Evolutionary conservation across 108 stramenopile species (phyloP), one percentile per base, ranked within the genome.

Genomic region (Cyclotella distinguenda): DNA sequence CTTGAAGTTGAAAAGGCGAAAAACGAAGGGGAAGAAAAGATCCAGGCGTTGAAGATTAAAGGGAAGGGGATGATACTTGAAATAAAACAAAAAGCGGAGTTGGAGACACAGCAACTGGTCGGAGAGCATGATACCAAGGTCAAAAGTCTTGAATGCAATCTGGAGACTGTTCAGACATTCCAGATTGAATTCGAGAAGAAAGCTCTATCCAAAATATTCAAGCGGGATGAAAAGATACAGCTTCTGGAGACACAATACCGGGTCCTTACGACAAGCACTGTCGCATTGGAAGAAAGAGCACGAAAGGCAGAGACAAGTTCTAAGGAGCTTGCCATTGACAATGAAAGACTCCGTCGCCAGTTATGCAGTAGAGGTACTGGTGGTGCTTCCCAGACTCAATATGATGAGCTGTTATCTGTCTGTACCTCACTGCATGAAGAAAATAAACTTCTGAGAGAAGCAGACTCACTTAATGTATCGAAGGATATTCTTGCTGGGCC

Each of bases 311-410:
- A 87, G 50, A 71, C 85, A 40, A 89, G 82, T 31, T 86, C 72
- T 28, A 73, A 54, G 38, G 81, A 86, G 28, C 74, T 90, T 13
- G 32, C 56, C 25, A 79, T 78, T 39, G 92, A 94, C 11, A 90
- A 89, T 64, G 92, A 94, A 60, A 79, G 89, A 22, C 88, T 84
- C 54, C 83, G 89, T n/a, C 80, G 89, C n/a, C 88, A 88, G 49
- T 72, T 94, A 33, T 84, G 88, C 11, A 84, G 89, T 32, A 57
- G 91, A 23, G 89, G 89, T 11, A 39, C 83, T 9, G 87, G 80
- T 58, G 71, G 70, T 30, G 74, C 72, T 22, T 52, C 79, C 13
- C 84, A 86, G 42, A 68, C 30, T 32, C 80, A 92, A 66, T 34
- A 89, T 21, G 89, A 90, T 38, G 81, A 83, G 35, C 67, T 94